These are phyloP conservation scores for Aspergillus sp. DNA, from an alignment of 2,329 filamentous ascomycete species.

Conservation along the genomic window DNA sequence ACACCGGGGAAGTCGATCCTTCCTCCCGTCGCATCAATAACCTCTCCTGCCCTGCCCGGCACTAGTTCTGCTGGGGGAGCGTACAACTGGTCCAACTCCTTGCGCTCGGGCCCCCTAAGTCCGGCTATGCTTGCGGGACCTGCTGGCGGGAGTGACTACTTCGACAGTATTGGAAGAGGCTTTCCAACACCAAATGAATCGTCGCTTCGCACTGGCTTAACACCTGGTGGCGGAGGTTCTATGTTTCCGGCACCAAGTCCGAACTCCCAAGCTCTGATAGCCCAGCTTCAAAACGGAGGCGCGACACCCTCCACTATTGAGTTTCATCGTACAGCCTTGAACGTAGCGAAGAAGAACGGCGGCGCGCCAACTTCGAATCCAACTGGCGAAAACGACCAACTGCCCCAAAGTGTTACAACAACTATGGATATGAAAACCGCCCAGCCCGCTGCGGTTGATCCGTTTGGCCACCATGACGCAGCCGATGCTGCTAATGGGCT, in stretches of 20 bases:
- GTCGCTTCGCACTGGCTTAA: slow-evolving; percentile 83
- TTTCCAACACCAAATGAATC: slow-evolving; percentile 98
- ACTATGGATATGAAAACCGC: slow-evolving; percentile 45
- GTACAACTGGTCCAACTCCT: slow-evolving; percentile 80
- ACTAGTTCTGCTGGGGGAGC: slow-evolving; percentile 66
- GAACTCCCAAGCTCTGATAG: slow-evolving; percentile 79
- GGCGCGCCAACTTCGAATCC: slow-evolving; percentile 45
- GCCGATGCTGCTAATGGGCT: slow-evolving; percentile 95
- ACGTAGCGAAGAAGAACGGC: slow-evolving; percentile 65
- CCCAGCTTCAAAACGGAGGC: slow-evolving; percentile 73
- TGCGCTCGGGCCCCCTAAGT: slow-evolving; percentile 89
- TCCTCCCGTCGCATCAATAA: slow-evolving; percentile 84
- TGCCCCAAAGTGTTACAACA: slow-evolving; percentile 30
- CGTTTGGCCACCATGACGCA: slow-evolving; percentile 82
- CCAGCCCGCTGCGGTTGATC: slow-evolving; percentile 56
- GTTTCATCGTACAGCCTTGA: slow-evolving; percentile 90
- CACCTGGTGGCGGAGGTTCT: slow-evolving; percentile 89
- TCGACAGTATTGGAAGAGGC: slow-evolving; percentile 78
- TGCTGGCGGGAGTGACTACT: slow-evolving; percentile 74
- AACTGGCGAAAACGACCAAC: slow-evolving; percentile 40
- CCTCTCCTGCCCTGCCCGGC: slow-evolving; percentile 82
- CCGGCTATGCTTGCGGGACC: slow-evolving; percentile 95
- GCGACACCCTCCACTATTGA: slow-evolving; percentile 89
- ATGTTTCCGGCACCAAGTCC: slow-evolving; percentile 95
- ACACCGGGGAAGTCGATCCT: slow-evolving; percentile 81